phyloP scores from a whole-genome alignment of 139 green algal genomes.

The Helicosporidium sp. region DNA sequence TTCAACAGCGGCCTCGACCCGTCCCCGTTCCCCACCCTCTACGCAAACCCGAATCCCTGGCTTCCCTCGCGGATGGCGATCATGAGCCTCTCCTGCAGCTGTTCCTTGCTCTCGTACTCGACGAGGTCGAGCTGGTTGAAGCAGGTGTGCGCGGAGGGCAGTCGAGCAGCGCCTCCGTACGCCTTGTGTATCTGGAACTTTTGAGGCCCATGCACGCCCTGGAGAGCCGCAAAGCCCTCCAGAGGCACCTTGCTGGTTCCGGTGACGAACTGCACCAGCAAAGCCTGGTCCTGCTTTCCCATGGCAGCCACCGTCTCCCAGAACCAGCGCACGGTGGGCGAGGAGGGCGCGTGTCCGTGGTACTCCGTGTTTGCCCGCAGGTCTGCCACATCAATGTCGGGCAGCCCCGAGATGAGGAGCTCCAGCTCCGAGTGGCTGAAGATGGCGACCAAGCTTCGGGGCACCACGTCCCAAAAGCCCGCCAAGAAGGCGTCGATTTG shows the following conservation, averaged over 20 bases:
- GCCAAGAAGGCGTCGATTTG: constrained; percentile 62
- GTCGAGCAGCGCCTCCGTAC: constrained; percentile 26
- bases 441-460: constrained; percentile 39
- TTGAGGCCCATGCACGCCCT: constrained; percentile 81
- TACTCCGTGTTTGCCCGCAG: constrained; percentile 84
- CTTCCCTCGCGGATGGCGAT: constrained; percentile 69
- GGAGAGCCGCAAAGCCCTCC: constrained; percentile 79
- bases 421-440: constrained; percentile 97
- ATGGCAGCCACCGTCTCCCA: constrained; percentile 78
- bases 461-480: constrained; percentile 88
- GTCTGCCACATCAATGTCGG: constrained; percentile 85
- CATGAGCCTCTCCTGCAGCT: constrained; percentile 71
- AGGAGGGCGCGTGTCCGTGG: background rate
- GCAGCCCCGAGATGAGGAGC: constrained; percentile 87
- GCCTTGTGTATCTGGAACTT: constrained; percentile 76
- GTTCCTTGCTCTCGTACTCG: constrained; percentile 81
- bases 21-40: too few species aligned
- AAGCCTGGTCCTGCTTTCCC: constrained; percentile 64
- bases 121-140: constrained; percentile 91
- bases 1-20: too few species aligned
- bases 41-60: constrained; percentile 85
- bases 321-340: constrained; percentile 65
- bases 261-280: constrained; percentile 53
- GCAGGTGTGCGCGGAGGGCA: constrained; percentile 80
- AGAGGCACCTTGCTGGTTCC: constrained; percentile 87